phyloP scores from a whole-genome alignment of 352 stramenopile species.

The Phytophthora boehmeriae region DNA sequence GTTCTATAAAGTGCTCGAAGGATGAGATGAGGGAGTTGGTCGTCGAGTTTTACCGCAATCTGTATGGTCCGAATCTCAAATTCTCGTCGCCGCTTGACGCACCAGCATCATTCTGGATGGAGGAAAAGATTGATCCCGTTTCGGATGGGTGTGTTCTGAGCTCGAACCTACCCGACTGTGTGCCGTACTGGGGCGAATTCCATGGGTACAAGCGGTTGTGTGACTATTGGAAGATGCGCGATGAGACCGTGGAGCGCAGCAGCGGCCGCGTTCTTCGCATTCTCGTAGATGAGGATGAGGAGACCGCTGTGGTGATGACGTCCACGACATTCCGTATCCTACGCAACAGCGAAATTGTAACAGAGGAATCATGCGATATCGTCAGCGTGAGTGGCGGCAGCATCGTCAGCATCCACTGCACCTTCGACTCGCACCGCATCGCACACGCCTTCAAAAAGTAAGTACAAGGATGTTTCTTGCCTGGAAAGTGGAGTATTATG shows the following conservation, averaged over 20 bases:
- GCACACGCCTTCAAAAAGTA: conserved; percentile 87
- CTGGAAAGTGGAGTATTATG: conserved; percentile 12
- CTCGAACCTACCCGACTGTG: conserved; percentile 85
- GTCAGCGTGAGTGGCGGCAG: conserved; percentile 72
- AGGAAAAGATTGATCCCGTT: conserved; percentile 82
- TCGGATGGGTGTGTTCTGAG: conserved; percentile 76
- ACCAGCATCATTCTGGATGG: conserved; percentile 83
- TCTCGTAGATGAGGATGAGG: conserved; percentile 85
- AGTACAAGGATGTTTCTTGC: conserved; percentile 24
- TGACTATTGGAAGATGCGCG: conserved; percentile 89
- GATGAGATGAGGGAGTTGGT: conserved; percentile 81
- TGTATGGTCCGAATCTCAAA: conserved; percentile 78
- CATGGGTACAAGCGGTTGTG: conserved; percentile 88
- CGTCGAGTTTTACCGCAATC: conserved; percentile 78
- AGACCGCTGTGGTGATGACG: conserved; percentile 89
- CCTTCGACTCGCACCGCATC: conserved; percentile 87
- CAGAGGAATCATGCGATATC: conserved; percentile 88
- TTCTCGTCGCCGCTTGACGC: conserved; percentile 82
- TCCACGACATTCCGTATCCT: conserved; percentile 88
- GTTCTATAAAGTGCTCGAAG: conserved; percentile 57
- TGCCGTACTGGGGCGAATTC: conserved; percentile 90
- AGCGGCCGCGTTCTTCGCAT: conserved; percentile 83
- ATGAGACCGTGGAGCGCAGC: conserved; percentile 86
- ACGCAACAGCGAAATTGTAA: conserved; percentile 86
- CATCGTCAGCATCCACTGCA: conserved; percentile 88